Conservation (phyloP, 805 yeast species). For the Nakazawaea wyomingensis region DNA sequence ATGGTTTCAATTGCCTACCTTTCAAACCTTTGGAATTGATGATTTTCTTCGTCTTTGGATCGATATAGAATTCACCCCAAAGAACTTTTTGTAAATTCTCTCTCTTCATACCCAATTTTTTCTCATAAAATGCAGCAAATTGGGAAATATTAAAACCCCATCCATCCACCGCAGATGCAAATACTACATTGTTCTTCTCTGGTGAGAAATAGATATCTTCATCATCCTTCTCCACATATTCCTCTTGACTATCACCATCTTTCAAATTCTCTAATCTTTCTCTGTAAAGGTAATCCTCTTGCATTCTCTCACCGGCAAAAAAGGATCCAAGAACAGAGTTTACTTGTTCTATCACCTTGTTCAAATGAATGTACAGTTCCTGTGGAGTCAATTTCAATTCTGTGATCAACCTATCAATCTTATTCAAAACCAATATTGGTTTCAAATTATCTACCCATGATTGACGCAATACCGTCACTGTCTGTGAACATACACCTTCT, state of each 20-base stretch:
- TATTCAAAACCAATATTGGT: slow-evolving; percentile 85
- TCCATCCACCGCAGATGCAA: slow-evolving; percentile 90
- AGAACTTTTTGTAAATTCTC: slow-evolving; percentile 75
- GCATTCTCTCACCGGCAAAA: slow-evolving; percentile 88
- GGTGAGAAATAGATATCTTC: slow-evolving; percentile 84
- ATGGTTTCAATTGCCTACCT: slow-evolving; percentile 60
- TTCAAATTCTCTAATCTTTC: slow-evolving; percentile 48
- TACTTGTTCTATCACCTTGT: slow-evolving; percentile 82
- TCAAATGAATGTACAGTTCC: slow-evolving; percentile 81
- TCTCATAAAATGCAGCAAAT: slow-evolving; percentile 80
- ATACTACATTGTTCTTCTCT: slow-evolving; percentile 79
- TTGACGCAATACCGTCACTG: slow-evolving; percentile 89
- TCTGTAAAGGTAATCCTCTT: slow-evolving; percentile 75
- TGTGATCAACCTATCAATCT: slow-evolving; percentile 77
- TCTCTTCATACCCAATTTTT: slow-evolving; percentile 78
- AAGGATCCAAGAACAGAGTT: slow-evolving; percentile 93
- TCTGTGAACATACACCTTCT: slow-evolving; percentile 98
- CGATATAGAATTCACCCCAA: slow-evolving; percentile 93
- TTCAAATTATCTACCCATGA: slow-evolving; percentile 91
- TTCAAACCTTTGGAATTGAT: slow-evolving; percentile 60
- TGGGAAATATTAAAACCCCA: slow-evolving; percentile 96
- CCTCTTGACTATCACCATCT: slow-evolving; percentile 26
- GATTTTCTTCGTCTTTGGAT: slow-evolving; percentile 84
- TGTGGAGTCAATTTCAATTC: slow-evolving; percentile 78
- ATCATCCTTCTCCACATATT: slow-evolving; percentile 72